Evolutionary conservation across 225 moss, liverwort and hornwort species (phyloP).

Genomic region (Sphagnum contortum): DNA sequence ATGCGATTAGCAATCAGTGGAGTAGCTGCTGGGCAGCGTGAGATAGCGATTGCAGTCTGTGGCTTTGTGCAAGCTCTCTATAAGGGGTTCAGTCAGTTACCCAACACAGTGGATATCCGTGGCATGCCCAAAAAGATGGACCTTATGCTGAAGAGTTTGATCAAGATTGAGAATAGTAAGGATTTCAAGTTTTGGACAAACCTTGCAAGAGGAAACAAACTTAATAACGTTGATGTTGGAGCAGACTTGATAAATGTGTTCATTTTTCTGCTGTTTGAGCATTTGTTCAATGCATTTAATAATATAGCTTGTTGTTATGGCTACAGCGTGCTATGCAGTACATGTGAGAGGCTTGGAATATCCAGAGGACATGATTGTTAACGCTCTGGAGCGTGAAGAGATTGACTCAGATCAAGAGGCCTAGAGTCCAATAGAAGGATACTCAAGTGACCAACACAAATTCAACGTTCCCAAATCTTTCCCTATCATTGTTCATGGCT

Average conservation of each 20-base stretch:
- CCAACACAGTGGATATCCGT: conserved; percentile 25
- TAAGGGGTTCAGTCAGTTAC: conserved; percentile 30
- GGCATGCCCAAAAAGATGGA: conserved; percentile 31
- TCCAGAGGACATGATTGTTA: conserved; percentile 35
- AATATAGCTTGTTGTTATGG: not conserved
- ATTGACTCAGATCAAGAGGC: not conserved
- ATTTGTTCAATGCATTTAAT: not conserved
- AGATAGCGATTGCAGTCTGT: conserved; percentile 31
- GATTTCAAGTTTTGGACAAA: not conserved
- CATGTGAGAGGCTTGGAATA: conserved; percentile 48
- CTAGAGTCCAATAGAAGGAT: too few species aligned
- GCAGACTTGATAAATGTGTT: not conserved
- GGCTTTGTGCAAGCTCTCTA: conserved; percentile 25
- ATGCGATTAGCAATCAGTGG: conserved; percentile 49
- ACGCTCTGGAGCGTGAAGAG: conserved; percentile 5
- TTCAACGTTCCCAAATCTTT: too few species aligned
- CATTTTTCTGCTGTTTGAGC: not conserved
- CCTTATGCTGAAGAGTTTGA: conserved; percentile 43
- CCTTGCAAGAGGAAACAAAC: too few species aligned
- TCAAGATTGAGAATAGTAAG: conserved; percentile 43
- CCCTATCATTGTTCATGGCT: too few species aligned
- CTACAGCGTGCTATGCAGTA: conserved; percentile 39
- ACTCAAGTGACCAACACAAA: too few species aligned
- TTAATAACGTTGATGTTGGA: not conserved
- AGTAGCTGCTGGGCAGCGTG: conserved; percentile 33